Evolutionary conservation across 2,329 filamentous ascomycete species (phyloP).

Genomic region (Penicillium carneum): DNA sequence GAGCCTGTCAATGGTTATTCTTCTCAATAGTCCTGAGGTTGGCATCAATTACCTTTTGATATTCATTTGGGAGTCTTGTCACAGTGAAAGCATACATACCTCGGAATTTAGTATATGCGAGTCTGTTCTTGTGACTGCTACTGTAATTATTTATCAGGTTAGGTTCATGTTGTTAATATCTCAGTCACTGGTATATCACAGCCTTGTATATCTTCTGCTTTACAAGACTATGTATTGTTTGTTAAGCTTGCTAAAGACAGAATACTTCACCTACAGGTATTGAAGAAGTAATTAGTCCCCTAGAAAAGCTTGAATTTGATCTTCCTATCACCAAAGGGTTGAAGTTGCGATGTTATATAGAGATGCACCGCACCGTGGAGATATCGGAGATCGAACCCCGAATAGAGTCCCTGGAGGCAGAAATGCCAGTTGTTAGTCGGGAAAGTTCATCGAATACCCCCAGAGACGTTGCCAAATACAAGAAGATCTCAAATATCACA

Average conservation of each 20-base stretch:
- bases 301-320: not conserved
- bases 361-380: not conserved
- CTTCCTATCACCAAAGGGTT: not conserved
- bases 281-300: not conserved
- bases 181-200: not conserved
- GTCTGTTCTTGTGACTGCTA: not conserved
- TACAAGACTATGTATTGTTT: not conserved
- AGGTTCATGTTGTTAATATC: not conserved
- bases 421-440: not conserved
- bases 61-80: not conserved
- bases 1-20: not conserved
- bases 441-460: not conserved
- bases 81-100: not conserved
- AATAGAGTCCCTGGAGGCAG: not conserved
- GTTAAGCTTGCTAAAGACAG: no score
- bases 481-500: not conserved
- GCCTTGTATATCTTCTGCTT: not conserved
- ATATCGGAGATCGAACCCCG: not conserved
- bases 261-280: not conserved
- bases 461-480: not conserved
- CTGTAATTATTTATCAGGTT: not conserved
- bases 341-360: constrained; percentile 2
- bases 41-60: not conserved
- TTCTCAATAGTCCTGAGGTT: not conserved
- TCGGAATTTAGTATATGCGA: not conserved